Evolutionary conservation across 345 rosid species (phyloP), one percentile per base, ranked within the genome.

Genomic region (Citrus mangshanensis): DNA sequence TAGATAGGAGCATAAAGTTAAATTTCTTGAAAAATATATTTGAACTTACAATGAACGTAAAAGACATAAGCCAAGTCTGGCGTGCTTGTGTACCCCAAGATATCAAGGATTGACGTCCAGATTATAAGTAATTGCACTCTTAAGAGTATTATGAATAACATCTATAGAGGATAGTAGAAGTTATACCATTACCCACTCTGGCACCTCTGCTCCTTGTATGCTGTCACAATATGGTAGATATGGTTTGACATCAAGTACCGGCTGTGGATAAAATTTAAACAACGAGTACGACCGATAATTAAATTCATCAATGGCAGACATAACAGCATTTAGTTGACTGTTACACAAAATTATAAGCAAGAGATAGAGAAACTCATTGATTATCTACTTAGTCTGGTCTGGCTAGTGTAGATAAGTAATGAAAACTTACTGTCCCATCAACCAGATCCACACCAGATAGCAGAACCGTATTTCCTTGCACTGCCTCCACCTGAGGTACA

Each of bases 381-480:
- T 55, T 42, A 70, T 64, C 34, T 8, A 16, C 60, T 68, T 68
- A 56, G 66, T 14, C 37, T 62, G 68, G 64, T 14, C 37, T 66
- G 71, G 64, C 54, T 74, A 78, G 9, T 65, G 38, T 46, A 54
- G n/a, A 19, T 25, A 42, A 71, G 65, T 42, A 62, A 74, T 70
- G 28, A 68, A 86, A 84, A 84, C 86, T 88, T 87, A 95, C 97
- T 6, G 99, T 95, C 74, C 99, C 97, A 81, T 95, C 98, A 67
- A 95, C 99, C 72, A 95, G 91, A 87, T 95, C 98, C 0, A 92
- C 93, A 65, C 98, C 99, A 82, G 98, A 91, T 70, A 93, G 96
- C 77, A 92, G 81, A 85, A 95, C 84, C 79, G 80, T 83, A 81
- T 91, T 84, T 72, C 91, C 95, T 79, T 81, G 88, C 38, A 95